Evolutionary conservation across 345 rosid species (phyloP), one percentile per base, ranked within the genome.

Genomic region (Eutrema heterophyllum): DNA sequence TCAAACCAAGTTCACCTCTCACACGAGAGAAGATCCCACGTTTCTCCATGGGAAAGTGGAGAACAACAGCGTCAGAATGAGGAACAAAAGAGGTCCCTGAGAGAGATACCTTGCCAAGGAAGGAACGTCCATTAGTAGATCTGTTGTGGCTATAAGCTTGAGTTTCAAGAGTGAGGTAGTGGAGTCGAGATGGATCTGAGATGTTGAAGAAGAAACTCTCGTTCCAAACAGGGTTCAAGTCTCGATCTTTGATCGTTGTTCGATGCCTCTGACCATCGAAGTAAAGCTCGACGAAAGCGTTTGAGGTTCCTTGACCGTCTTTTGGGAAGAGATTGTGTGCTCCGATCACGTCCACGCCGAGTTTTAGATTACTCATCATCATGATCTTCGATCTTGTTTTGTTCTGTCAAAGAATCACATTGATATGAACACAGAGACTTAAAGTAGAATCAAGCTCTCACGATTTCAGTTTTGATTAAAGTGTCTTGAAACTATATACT

Each of bases 151-250:
- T 88, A 69, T 89, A 86, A 72, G 89, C 81, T 53, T 81, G 85
- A 41, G 85, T 96, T 38, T 92, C 99, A 63, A 92, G 92, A 6
- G 83, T 78, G n/a, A 87, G 90, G 69, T 88, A 81, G 38, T 84
- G 92, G 48, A 95, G 92, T 64, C 84, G 87, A 69, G 97, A 79
- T 56, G 97, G 91, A 66, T 95, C 93, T 21, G 97, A 77, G 36
- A 95, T 87, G 81, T 95, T 92, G 87, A 95, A 95, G 86, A 84
- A 90, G 85, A 92, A 89, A 79, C 96, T 88, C 89, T 92, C 99
- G 35, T 92, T 87, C 99, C 99, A 95, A 58, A 95, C 89, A 2
- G 99, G 99, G 80, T 81, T 88, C 52, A 92, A 88, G 81, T 90
- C 97, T 79, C 85, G 85, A 41, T 95, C 97, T 80, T 95, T 95